Evolutionary conservation across 2,329 filamentous ascomycete species (phyloP).

Genomic region (Penicillium digitatum): DNA sequence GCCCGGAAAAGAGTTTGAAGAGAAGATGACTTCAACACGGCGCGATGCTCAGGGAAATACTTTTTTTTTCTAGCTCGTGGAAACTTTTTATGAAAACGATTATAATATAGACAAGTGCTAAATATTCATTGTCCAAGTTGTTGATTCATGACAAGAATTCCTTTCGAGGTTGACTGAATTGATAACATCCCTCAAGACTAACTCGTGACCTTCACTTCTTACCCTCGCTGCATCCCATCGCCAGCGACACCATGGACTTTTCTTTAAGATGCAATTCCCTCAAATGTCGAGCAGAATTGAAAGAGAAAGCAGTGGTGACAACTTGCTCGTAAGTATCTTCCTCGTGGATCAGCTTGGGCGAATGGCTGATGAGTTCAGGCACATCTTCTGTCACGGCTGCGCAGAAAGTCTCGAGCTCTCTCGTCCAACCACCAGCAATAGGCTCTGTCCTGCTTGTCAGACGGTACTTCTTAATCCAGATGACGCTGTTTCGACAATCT

Average conservation of each 20-base stretch:
- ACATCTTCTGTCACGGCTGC: slow-evolving; percentile 80
- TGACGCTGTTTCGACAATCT: slow-evolving; percentile 66
- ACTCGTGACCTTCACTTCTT: slow-evolving; percentile 11
- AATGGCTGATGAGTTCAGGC: slow-evolving; percentile 49
- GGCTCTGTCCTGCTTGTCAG: slow-evolving; percentile 72
- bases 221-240: slow-evolving; percentile 11
- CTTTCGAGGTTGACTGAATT: background rate
- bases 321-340: slow-evolving; percentile 67
- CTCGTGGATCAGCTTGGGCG: background rate
- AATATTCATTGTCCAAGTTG: background rate
- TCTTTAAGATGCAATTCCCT: slow-evolving; percentile 73
- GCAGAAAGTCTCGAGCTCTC: slow-evolving; percentile 63
- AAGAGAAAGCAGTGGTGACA: slow-evolving; percentile 73
- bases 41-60: slow-evolving; percentile 86
- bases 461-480: slow-evolving; percentile 65
- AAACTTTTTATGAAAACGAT: slow-evolving; percentile 9
- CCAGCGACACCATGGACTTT: slow-evolving; percentile 60
- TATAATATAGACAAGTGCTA: slow-evolving; percentile 9
- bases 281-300: slow-evolving; percentile 67
- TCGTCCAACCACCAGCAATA: slow-evolving; percentile 49
- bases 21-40: slow-evolving; percentile 64
- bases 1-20: slow-evolving; percentile 70
- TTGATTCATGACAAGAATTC: background rate
- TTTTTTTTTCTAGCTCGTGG: slow-evolving; percentile 66
- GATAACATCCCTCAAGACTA: background rate